Evolutionary conservation across 108 stramenopile species (phyloP), one percentile per base, ranked within the genome.

Genomic region (Skeletonema potamos): DNA sequence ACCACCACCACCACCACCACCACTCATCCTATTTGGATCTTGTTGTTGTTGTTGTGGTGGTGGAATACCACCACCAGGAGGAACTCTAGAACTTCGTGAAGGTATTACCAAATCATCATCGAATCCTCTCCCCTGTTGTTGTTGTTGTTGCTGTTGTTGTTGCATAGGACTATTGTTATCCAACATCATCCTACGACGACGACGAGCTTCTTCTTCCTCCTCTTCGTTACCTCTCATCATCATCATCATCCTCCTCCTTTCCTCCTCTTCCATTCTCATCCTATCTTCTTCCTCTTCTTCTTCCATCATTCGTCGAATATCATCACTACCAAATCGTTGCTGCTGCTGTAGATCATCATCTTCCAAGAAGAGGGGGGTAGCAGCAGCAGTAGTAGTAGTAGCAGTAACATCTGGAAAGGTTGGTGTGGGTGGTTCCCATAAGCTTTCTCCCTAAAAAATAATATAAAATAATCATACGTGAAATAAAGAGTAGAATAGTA

Each of bases 371-470:
- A n/a, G n/a, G n/a, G n/a, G n/a, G n/a, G n/a, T n/a, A n/a, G n/a
- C n/a, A n/a, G n/a, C n/a, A n/a, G n/a, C n/a, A n/a, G n/a, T n/a
- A n/a, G n/a, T n/a, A n/a, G n/a, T n/a, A n/a, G n/a, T n/a, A 30
- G 22, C 59, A 27, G n/a, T 2, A 22, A 58, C 63, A 24, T 32
- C 39, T 3, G 76, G 76, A 64, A 82, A 77, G 36, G 81, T 73
- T 20, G 32, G 41, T 15, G 76, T 73, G 27, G 81, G 81, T 29
- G 65, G 76, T 9, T 63, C 71, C 81, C 81, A 82, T 13, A 54
- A 1, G 41, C 75, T 82, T 34, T 82, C 81, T 0, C 81, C 81
- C 12, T 48, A 4, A 0, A 44, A 17, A 17, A 44, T 44, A 44
- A 17, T 4, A 44, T 44, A 0, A 4, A 34, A 34, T 34, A 6